Evolutionary conservation across 164 flowering plant genomes (phyloP).

Genomic region (Magnolia officinalis): DNA sequence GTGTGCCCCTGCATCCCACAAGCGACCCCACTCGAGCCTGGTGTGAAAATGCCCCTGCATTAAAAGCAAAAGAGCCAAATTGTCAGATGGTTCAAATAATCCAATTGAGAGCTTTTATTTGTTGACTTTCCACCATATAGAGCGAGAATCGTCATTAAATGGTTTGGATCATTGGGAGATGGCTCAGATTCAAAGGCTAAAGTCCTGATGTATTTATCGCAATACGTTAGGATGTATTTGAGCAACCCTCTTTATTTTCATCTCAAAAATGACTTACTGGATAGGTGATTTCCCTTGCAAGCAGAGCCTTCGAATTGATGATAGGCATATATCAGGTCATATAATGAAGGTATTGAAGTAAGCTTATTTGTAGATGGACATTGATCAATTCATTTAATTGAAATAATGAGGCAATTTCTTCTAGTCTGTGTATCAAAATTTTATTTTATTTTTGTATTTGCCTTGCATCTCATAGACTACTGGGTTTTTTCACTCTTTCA

Average conservation of each 20-base stretch:
- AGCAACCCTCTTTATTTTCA: neutral
- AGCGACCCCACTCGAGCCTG: too few relatives aligned
- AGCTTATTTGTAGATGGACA: neutral
- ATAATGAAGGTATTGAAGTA: slow-evolving; percentile 74
- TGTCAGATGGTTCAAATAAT: too few relatives aligned
- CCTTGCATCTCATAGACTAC: slow-evolving; percentile 12
- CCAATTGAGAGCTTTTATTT: too few relatives aligned
- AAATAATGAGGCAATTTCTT: slow-evolving; percentile 1
- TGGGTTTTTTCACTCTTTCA: slow-evolving; percentile 25
- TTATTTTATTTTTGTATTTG: neutral
- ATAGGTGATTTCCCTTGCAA: slow-evolving; percentile 15
- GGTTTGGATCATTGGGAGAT: too few relatives aligned
- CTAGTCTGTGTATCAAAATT: neutral
- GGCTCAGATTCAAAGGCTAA: too few relatives aligned
- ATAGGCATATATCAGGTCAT: slow-evolving; percentile 79
- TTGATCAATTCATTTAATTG: slow-evolving; percentile 1
- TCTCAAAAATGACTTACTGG: neutral
- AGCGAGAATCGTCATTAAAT: too few relatives aligned
- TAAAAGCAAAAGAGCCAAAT: too few relatives aligned
- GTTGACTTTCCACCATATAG: too few relatives aligned
- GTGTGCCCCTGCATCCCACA: too few relatives aligned
- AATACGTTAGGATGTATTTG: too few relatives aligned
- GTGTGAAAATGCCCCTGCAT: too few relatives aligned
- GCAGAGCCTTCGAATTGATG: slow-evolving; percentile 85
- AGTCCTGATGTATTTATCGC: too few relatives aligned